Evolutionary conservation across 169 alveolate species (phyloP).

Genomic region (Plasmodium falciparum): DNA sequence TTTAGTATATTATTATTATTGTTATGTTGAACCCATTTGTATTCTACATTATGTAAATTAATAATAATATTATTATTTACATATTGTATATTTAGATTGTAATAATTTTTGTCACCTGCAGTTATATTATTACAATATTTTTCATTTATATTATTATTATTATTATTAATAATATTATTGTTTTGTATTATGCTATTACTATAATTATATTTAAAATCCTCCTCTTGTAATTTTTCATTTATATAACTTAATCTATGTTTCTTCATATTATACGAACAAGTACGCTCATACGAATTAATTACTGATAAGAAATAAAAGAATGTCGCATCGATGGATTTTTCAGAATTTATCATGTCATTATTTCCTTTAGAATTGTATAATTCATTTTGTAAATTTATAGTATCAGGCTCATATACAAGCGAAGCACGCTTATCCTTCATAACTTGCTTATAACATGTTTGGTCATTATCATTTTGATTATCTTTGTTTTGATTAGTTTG

Average conservation of each 20-base stretch:
- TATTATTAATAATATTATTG: no score
- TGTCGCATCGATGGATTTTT: constrained; percentile 24
- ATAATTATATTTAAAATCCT: neutral
- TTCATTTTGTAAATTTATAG: neutral
- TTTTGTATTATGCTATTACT: no score
- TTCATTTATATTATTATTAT: no score
- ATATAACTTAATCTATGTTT: constrained; percentile 14
- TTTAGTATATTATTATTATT: constrained; percentile 24
- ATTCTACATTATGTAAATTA: constrained; percentile 7
- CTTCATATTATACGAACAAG: constrained; percentile 33
- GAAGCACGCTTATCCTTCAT: neutral
- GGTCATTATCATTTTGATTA: neutral
- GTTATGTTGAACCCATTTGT: neutral
- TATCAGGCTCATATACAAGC: neutral
- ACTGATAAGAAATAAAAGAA: constrained; percentile 44
- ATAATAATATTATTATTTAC: constrained; percentile 10
- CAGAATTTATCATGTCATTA: constrained; percentile 20
- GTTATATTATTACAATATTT: no score
- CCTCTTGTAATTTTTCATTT: constrained; percentile 54
- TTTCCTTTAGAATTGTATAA: neutral
- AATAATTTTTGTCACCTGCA: neutral
- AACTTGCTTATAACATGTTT: neutral
- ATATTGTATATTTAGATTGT: neutral
- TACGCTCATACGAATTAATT: constrained; percentile 46
- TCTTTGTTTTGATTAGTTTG: neutral